A percentile compares a stretch with the other conserved stretches of the same genome.
These are phyloP conservation scores for Calophaca sinica DNA, from an alignment of 306 rosid genomes.

Conservation along the genomic window DNA sequence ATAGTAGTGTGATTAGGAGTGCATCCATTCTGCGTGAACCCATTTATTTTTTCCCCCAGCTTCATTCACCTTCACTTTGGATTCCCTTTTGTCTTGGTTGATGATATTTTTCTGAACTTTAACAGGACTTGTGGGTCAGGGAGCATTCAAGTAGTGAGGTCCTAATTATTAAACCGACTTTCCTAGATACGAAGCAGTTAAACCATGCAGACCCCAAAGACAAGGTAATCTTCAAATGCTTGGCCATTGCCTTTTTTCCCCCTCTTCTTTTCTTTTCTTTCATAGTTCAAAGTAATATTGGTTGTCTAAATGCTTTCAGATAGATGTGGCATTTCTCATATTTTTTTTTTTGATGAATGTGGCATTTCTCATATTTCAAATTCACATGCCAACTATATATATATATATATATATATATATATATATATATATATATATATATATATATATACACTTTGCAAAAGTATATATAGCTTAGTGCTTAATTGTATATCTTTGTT, in stretches of 20 bases:
- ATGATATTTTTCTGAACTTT: constrained; percentile 55
- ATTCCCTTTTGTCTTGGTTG: constrained; percentile 55
- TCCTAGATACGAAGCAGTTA: constrained; percentile 44
- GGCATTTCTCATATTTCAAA: constrained; percentile 10
- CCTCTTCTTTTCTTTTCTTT: background rate
- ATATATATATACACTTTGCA: background rate
- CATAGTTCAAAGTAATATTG: too few species aligned
- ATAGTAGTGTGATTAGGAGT: constrained; percentile 47
- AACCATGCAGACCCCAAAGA: constrained; percentile 86
- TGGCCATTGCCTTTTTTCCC: constrained; percentile 13
- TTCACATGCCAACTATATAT: background rate
- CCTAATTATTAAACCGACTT: too few species aligned
- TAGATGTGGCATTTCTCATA: background rate
- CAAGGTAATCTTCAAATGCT: constrained; percentile 66
- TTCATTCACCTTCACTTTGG: constrained; percentile 62
- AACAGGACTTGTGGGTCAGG: constrained; percentile 73
- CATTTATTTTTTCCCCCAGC: constrained; percentile 55
- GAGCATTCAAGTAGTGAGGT: constrained; percentile 64
- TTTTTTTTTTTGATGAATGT: too few species aligned
- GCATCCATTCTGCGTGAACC: constrained; percentile 63
- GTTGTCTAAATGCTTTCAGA: too few species aligned
- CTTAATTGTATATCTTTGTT: constrained; percentile 11
- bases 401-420: too few species aligned
- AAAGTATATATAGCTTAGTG: constrained; percentile 12
- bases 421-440: too few species aligned